phyloP scores from a whole-genome alignment of 73 alveolate genomes.

The Symbiodinium pilosum region DNA sequence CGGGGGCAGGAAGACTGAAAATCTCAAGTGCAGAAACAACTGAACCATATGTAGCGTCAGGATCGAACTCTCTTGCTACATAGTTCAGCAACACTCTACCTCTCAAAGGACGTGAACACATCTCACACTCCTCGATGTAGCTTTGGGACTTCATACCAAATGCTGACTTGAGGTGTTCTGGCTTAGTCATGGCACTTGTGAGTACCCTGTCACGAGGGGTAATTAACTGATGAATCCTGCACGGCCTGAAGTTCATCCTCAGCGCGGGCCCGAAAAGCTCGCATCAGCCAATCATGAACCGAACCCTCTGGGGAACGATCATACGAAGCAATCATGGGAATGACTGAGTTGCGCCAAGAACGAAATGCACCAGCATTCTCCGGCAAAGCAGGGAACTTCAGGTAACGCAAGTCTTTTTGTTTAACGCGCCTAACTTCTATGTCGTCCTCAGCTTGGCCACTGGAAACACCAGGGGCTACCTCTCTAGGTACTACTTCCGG shows the following conservation, averaged over 20 bases:
- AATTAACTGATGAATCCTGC: neutral
- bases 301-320: slow-evolving; percentile 27
- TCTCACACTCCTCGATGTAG: neutral
- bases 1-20: slow-evolving; percentile 9
- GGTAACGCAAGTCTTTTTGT: neutral
- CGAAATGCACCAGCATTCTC: slow-evolving; percentile 16
- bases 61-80: neutral
- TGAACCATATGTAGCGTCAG: neutral
- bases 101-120: neutral
- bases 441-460: neutral
- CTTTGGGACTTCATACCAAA: slow-evolving; percentile 9
- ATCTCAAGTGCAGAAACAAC: neutral
- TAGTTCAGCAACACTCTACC: neutral
- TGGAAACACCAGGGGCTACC: neutral
- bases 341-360: neutral
- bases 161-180: neutral
- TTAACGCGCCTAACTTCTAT: neutral
- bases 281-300: neutral
- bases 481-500: neutral
- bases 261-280: neutral
- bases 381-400: neutral
- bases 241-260: neutral
- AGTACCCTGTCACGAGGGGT: slow-evolving; percentile 6
- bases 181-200: neutral
- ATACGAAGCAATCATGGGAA: neutral